These are phyloP conservation scores for Phylloporus sp. DNA, from an alignment of 768 basidiomycete genomes.

Conservation along the genomic window DNA sequence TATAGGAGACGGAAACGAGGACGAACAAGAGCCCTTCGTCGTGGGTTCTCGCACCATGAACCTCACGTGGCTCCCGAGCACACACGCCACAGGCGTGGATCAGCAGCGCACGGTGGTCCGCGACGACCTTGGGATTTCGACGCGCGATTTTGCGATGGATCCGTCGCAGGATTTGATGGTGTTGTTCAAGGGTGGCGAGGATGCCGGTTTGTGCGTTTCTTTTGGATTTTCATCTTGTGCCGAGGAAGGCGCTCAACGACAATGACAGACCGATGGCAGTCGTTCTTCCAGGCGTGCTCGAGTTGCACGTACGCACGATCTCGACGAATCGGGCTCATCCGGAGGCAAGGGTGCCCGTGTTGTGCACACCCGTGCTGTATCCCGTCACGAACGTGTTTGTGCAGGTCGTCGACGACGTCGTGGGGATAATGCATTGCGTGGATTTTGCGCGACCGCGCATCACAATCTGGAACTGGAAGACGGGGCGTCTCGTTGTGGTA, in stretches of 20 bases:
- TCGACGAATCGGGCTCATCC: constrained; percentile 41
- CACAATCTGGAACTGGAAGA: constrained; percentile 50
- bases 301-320: constrained; percentile 42
- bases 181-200: constrained; percentile 31
- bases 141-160: constrained; percentile 61
- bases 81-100: no score
- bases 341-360: constrained; percentile 28
- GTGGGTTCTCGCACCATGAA: constrained; percentile 25
- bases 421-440: constrained; percentile 43
- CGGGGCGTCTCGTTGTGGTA: constrained; percentile 39
- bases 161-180: constrained; percentile 58
- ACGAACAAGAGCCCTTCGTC: not conserved
- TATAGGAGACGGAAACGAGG: not conserved
- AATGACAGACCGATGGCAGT: not conserved
- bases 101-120: constrained; percentile 18
- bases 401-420: constrained; percentile 50
- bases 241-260: not conserved
- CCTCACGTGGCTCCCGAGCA: constrained; percentile 19
- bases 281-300: constrained; percentile 15
- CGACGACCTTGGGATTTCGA: constrained; percentile 36
- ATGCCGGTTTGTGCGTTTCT: constrained; percentile 11
- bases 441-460: constrained; percentile 24
- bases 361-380: constrained; percentile 24
- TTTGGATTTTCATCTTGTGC: no score
- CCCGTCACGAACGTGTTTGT: constrained; percentile 34